Evolutionary conservation across 306 rosid genomes (phyloP), one percentile per base, ranked within the genome.

Genomic region (Prunus persica): DNA sequence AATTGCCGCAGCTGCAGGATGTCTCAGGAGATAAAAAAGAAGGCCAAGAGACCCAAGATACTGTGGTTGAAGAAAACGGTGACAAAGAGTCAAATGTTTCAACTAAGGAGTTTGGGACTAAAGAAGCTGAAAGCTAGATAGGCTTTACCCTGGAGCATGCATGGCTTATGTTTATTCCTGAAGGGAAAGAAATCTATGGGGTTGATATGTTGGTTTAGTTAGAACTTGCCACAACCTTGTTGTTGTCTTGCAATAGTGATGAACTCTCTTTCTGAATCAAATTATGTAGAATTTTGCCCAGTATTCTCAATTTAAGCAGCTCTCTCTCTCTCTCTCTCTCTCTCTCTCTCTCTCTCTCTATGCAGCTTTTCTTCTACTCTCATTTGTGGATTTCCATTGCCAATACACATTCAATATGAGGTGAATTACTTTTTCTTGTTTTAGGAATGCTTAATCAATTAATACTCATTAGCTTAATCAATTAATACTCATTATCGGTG

Each of bases 1-100:
- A 41, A 51, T 41, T 38, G 46, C 69, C 66, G 86, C 89, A 96
- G 98, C 90, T 92, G 74, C 87, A 89, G 76, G 97, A 92, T 71
- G 89, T 54, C 56, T 65, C 93, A 27, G 81, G 24, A 64, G 86
- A 91, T 58, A 65, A 19, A 34, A 34, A 65, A 38, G 69, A 65
- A 34, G 49, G 50, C 24, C 49, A 19, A 10, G 69, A 65, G 18
- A 65, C 67, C 43, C 11, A 83, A 84, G 63, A 50, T 65, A 24
- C 81, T 11, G 24, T 25, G 57, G 76, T 55, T 43, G 88, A 86
- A 71, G 89, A 79, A 72, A 56, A 71, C 67, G 84, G n/a, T 25
- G 52, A 22, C 69, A 79, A 81, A 77, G 83, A 32, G 72, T 87
- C 75, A 55, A 49, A 62, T n/a, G 81, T 41, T 74, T 75, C 80